These are phyloP conservation scores for Acanthamoeba lenticulata DNA, from an alignment of 208 protist genomes.

Conservation along the genomic window DNA sequence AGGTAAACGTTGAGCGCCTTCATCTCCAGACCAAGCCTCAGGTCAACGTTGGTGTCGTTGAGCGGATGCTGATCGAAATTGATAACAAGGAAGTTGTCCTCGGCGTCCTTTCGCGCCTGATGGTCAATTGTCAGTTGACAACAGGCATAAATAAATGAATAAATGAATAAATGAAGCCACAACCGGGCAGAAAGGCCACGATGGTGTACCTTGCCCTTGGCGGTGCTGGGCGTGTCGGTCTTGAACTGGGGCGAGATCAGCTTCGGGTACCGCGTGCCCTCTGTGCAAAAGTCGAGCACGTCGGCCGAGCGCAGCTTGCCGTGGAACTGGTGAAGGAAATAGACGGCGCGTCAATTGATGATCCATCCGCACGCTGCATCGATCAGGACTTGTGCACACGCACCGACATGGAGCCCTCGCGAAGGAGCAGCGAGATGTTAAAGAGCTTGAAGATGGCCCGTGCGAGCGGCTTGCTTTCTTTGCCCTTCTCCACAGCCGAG, in stretches of 20 bases:
- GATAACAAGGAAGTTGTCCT: constrained; percentile 30
- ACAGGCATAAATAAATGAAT: too few species aligned
- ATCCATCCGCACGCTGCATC: background rate
- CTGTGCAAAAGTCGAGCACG: constrained; percentile 58
- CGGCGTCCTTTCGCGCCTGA: background rate
- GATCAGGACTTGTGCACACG: background rate
- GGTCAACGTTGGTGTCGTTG: constrained; percentile 24
- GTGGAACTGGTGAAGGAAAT: background rate
- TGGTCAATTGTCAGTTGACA: too few species aligned
- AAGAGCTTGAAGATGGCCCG: constrained; percentile 48
- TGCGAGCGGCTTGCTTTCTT: background rate
- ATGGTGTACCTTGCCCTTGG: background rate
- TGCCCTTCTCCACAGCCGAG: background rate
- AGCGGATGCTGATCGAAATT: constrained; percentile 23
- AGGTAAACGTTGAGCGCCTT: constrained; percentile 54
- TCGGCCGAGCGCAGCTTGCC: constrained; percentile 58
- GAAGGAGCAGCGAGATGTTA: background rate
- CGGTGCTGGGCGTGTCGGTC: background rate
- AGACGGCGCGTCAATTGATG: background rate
- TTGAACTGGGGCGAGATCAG: constrained; percentile 11
- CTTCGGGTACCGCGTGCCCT: constrained; percentile 37
- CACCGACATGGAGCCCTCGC: constrained; percentile 53
- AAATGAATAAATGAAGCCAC: background rate
- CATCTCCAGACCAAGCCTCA: constrained; percentile 40
- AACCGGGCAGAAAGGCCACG: background rate